A percentile compares a stretch with the other conserved stretches of the same genome.
Conservation (phyloP, 2,329 filamentous ascomycete species). For the Talaromyces sp. region DNA sequence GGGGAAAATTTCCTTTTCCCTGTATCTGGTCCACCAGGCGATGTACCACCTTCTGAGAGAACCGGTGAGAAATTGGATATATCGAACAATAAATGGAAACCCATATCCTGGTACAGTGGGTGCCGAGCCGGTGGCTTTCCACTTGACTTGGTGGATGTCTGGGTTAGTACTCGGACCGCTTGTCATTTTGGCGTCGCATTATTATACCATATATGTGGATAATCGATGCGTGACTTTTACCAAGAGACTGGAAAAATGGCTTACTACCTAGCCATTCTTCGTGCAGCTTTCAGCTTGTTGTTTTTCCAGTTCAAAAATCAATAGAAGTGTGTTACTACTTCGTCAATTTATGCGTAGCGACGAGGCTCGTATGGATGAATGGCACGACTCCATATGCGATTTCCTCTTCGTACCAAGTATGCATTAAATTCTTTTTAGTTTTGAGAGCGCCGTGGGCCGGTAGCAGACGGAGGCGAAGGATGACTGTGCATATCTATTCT, state of each 20-base stretch:
- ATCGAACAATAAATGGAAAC: slow-evolving; percentile 16
- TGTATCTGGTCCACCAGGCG: slow-evolving; percentile 29
- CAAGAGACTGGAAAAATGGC: slow-evolving; percentile 22
- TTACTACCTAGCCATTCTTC: neutral
- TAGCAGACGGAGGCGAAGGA: neutral
- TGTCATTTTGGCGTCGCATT: slow-evolving; percentile 19
- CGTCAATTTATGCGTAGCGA: neutral
- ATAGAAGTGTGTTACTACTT: neutral
- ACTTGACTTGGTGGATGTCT: slow-evolving; percentile 22
- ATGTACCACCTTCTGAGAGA: slow-evolving; percentile 22
- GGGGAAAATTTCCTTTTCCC: slow-evolving; percentile 31
- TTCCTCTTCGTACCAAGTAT: slow-evolving; percentile 60
- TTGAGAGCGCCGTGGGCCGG: slow-evolving; percentile 57
- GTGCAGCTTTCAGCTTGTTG: neutral
- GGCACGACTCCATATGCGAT: no score
- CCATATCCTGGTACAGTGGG: slow-evolving; percentile 18
- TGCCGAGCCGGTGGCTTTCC: slow-evolving; percentile 17
- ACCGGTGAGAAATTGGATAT: slow-evolving; percentile 21
- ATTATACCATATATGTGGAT: slow-evolving; percentile 25
- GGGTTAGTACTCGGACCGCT: slow-evolving; percentile 20
- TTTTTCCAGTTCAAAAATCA: neutral
- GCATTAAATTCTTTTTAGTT: slow-evolving; percentile 57
- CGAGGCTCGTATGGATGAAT: neutral
- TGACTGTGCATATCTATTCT: neutral
- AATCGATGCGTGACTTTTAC: slow-evolving; percentile 22